Evolutionary conservation across 192 early-diverging fungal species (phyloP).

Genomic region (Coemansia sp.): DNA sequence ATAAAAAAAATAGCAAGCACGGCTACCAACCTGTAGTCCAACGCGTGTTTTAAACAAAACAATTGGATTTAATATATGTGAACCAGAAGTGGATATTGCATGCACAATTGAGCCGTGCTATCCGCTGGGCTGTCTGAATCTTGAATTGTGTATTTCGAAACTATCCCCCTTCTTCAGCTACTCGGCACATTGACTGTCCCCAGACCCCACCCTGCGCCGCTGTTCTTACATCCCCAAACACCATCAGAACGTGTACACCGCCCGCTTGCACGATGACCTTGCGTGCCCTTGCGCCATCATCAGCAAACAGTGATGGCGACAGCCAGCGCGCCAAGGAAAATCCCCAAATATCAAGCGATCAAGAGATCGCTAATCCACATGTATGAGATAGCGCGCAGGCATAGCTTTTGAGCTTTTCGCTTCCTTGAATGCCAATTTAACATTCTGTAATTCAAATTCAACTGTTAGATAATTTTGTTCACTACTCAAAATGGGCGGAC

Average conservation of each 20-base stretch:
- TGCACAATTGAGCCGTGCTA: neutral
- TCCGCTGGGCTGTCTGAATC: neutral
- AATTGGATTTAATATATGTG: neutral
- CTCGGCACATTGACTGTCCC: neutral
- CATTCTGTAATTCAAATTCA: neutral
- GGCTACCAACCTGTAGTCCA: neutral
- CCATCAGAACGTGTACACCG: neutral
- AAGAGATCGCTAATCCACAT: neutral
- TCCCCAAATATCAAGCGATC: neutral
- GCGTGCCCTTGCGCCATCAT: conserved; percentile 8
- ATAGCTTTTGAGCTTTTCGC: neutral
- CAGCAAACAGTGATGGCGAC: neutral
- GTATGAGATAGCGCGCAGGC: neutral
- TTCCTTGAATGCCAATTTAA: neutral
- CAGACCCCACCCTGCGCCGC: neutral
- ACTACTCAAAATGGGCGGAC: conserved; percentile 42
- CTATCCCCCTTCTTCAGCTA: neutral
- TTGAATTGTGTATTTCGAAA: neutral
- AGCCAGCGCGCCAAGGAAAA: neutral
- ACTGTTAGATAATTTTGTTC: neutral
- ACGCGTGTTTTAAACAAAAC: too few species aligned
- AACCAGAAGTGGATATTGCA: conserved; percentile 12
- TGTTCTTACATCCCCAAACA: neutral
- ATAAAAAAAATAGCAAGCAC: neutral
- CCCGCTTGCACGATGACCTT: neutral